Evolutionary conservation across 352 stramenopile genomes (phyloP).

Genomic region (Phytophthora pinifolia): DNA sequence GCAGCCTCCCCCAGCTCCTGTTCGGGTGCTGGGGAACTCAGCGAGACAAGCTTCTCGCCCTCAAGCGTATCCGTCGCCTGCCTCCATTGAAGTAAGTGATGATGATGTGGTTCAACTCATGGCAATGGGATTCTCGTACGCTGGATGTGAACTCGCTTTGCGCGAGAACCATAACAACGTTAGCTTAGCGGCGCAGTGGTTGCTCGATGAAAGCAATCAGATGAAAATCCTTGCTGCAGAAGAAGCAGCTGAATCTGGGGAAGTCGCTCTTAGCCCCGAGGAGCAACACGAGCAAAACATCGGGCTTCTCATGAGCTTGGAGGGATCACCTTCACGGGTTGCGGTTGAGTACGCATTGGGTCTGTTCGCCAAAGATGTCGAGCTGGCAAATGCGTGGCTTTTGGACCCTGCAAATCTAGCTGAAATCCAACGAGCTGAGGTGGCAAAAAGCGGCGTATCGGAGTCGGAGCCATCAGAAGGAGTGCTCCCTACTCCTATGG

Average conservation of each 20-base stretch:
- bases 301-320: slow-evolving; percentile 70
- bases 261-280: slow-evolving; percentile 56
- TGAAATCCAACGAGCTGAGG: slow-evolving; percentile 68
- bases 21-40: slow-evolving; percentile 9
- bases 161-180: slow-evolving; percentile 69
- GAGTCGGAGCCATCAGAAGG: background rate
- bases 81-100: slow-evolving; percentile 50
- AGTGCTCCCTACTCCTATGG: slow-evolving; percentile 32
- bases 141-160: slow-evolving; percentile 68
- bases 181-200: slow-evolving; percentile 75
- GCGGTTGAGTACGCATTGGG: slow-evolving; percentile 63
- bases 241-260: slow-evolving; percentile 46
- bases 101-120: slow-evolving; percentile 89
- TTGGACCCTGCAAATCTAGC: slow-evolving; percentile 52
- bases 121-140: slow-evolving; percentile 90
- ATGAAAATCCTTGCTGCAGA: slow-evolving; percentile 65
- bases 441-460: slow-evolving; percentile 2
- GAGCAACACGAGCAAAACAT: slow-evolving; percentile 70
- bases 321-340: slow-evolving; percentile 48
- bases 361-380: slow-evolving; percentile 65
- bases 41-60: slow-evolving; percentile 9
- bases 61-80: slow-evolving; percentile 6
- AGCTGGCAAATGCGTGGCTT: slow-evolving; percentile 69
- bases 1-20: slow-evolving; percentile 49
- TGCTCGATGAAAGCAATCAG: slow-evolving; percentile 82